Conservation (phyloP, 345 rosid genomes). For the Syzygium oleosum region DNA sequence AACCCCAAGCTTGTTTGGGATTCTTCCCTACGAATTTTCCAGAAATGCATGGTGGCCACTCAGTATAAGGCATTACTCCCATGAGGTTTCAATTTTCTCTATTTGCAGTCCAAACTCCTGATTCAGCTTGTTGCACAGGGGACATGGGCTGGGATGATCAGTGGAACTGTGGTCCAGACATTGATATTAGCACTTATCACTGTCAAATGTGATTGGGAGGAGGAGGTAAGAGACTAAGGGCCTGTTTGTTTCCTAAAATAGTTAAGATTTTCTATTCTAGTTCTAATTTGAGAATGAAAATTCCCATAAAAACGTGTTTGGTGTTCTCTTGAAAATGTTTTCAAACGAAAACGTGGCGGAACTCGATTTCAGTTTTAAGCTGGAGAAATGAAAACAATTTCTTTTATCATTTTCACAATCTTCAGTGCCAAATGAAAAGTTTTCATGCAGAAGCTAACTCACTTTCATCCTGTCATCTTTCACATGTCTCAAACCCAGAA, state of each 20-base stretch:
- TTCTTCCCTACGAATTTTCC: neutral
- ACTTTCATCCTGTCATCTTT: neutral
- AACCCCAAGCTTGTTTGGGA: neutral
- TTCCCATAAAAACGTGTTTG: neutral
- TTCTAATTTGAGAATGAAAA: neutral
- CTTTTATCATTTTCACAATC: neutral
- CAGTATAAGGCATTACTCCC: neutral
- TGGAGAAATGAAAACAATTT: neutral
- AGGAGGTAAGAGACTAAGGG: constrained; percentile 18
- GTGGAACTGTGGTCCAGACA: constrained; percentile 43
- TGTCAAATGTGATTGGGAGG: constrained; percentile 30
- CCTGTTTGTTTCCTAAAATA: neutral
- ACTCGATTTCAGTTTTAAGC: neutral
- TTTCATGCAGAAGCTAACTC: neutral
- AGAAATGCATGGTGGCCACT: neutral
- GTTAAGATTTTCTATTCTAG: neutral
- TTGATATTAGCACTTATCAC: constrained; percentile 26
- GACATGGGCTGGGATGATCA: constrained; percentile 41
- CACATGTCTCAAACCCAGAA: neutral
- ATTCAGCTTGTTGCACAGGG: constrained; percentile 17
- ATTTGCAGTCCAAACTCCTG: neutral
- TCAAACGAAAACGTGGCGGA: neutral
- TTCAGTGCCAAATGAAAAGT: neutral
- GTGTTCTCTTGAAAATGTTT: neutral
- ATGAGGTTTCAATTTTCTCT: neutral